Conservation (phyloP, 2,329 filamentous ascomycete genomes). For the Epichloe aotearoae region DNA sequence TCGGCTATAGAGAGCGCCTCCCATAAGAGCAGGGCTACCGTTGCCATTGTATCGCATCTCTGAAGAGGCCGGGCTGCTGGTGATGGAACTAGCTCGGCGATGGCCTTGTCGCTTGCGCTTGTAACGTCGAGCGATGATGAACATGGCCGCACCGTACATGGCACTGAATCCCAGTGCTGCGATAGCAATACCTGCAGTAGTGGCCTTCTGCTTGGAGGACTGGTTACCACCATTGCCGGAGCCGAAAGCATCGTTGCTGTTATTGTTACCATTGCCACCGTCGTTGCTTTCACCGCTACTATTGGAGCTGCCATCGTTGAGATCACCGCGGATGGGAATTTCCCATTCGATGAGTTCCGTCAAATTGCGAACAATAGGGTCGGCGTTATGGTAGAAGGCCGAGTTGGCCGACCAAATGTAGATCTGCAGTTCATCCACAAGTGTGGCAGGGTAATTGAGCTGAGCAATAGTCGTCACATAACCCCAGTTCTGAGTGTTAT, state of each 20-base stretch:
- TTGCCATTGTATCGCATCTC: conserved; percentile 38
- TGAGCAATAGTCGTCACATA: conserved; percentile 68
- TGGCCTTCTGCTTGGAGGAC: conserved; percentile 46
- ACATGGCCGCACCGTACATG: conserved; percentile 90
- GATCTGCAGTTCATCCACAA: conserved; percentile 53
- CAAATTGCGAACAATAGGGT: conserved; percentile 54
- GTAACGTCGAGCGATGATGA: conserved; percentile 81
- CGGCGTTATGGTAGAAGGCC: conserved; percentile 58
- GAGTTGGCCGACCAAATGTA: conserved; percentile 61
- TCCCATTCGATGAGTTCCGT: conserved; percentile 51
- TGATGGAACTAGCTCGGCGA: conserved; percentile 62
- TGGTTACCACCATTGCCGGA: conserved; percentile 32
- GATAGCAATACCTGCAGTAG: conserved; percentile 57
- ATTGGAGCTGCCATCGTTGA: conserved; percentile 26
- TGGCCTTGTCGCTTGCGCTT: conserved; percentile 72
- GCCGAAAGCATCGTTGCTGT: conserved; percentile 29
- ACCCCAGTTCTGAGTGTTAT: conserved; percentile 56
- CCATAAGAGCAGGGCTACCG: conserved; percentile 53
- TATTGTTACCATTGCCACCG: conserved; percentile 21
- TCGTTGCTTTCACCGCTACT: conserved; percentile 16
- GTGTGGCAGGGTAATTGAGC: conserved; percentile 56
- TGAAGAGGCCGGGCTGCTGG: conserved; percentile 30
- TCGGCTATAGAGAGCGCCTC: conserved; percentile 48
- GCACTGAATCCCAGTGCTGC: conserved; percentile 67
- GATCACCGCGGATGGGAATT: conserved; percentile 34